Conservation (phyloP, 768 basidiomycete species). For the Mycena amicta region DNA sequence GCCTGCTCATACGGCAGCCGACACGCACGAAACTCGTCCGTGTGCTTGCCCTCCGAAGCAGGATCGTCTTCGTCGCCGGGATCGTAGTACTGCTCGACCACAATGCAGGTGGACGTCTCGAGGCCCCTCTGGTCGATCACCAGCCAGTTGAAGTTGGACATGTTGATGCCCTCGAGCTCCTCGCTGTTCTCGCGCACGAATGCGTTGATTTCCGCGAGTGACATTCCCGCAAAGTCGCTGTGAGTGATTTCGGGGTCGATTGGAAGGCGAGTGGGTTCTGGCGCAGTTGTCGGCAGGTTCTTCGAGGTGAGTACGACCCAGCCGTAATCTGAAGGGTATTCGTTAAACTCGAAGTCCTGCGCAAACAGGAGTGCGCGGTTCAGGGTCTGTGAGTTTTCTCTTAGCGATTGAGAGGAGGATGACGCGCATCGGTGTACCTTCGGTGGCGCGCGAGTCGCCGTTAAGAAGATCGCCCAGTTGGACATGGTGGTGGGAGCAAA, state of each 20-base stretch:
- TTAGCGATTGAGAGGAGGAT: neutral
- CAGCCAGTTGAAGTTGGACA: slow-evolving; percentile 4
- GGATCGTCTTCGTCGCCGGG: neutral
- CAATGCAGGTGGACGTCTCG: slow-evolving; percentile 16
- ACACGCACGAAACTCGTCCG: slow-evolving; percentile 4
- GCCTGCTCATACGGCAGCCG: slow-evolving; percentile 13
- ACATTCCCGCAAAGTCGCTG: slow-evolving; percentile 11
- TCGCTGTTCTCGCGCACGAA: slow-evolving; percentile 7
- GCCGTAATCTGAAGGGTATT: neutral
- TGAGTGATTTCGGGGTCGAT: neutral
- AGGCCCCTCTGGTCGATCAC: slow-evolving; percentile 15
- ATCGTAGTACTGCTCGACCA: slow-evolving; percentile 11
- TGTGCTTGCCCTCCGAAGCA: neutral
- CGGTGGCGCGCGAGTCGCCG: neutral
- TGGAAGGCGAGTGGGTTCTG: neutral
- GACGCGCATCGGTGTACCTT: neutral
- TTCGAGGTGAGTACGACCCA: slow-evolving; percentile 10
- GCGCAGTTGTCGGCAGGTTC: neutral
- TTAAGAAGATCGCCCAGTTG: neutral
- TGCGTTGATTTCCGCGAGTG: slow-evolving; percentile 4
- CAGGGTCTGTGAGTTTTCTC: neutral
- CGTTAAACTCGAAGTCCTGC: slow-evolving; percentile 10
- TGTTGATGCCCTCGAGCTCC: neutral
- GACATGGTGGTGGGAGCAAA: neutral
- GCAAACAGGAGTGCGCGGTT: slow-evolving; percentile 11